phyloP scores from a whole-genome alignment of 2,329 filamentous ascomycete genomes.

The Calycina marina region DNA sequence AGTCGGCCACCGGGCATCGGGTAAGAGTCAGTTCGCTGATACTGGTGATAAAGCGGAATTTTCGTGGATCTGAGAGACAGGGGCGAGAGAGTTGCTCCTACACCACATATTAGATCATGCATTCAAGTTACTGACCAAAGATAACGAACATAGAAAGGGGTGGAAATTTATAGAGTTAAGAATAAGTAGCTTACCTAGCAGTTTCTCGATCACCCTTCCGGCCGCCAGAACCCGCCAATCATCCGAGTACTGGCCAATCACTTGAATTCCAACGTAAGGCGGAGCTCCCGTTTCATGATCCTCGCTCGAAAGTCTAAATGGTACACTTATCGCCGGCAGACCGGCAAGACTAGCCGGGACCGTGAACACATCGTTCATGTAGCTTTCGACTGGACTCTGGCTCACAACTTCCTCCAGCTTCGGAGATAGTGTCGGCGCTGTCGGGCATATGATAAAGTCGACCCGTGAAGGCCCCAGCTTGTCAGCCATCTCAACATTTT shows the following conservation, averaged over 20 bases:
- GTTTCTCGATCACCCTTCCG: constrained; percentile 27
- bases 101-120: no score
- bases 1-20: no score
- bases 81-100: no score
- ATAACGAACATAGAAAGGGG: no score
- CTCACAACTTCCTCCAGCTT: constrained; percentile 39
- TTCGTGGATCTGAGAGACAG: no score
- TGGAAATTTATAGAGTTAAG: no score
- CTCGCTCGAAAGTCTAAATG: constrained; percentile 28
- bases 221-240: constrained; percentile 48
- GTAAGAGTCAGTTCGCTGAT: no score
- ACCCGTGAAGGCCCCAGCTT: constrained; percentile 50
- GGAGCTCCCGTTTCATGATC: constrained; percentile 24
- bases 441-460: constrained; percentile 79
- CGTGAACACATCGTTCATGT: constrained; percentile 91
- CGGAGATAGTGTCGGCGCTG: constrained; percentile 65
- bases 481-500: constrained; percentile 33
- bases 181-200: constrained; percentile 1
- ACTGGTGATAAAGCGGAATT: no score
- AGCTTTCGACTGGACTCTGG: constrained; percentile 52
- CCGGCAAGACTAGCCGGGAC: constrained; percentile 90
- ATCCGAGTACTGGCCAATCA: constrained; percentile 72
- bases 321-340: constrained; percentile 75
- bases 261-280: constrained; percentile 47
- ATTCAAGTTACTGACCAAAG: no score